Base-by-base conservation (phyloP, 306 rosid species). In the Crataegus laevigata region DNA sequence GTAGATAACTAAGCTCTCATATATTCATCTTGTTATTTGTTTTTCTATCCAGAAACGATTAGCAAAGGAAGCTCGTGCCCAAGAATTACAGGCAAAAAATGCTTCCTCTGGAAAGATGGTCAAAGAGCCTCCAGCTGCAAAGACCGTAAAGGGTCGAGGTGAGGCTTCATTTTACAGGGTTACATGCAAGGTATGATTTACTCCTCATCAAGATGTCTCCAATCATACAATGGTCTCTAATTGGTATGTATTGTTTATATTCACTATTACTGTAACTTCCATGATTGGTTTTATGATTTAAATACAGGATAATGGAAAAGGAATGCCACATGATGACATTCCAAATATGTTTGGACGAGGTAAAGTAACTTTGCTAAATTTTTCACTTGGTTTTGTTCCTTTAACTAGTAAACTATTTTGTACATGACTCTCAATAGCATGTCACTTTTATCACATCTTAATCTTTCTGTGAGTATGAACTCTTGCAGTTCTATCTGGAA, bases 291-390 rank as follows among this genome's bases (percentile, higher is more conserved):
- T 60, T 36, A 36, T 36, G 40, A 36, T 36, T 36, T 72, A 62
- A 66, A 30, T 75, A 58, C 86, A 94, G 98, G 98, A 94, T 84
- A 94, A 94, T 81, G 98, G 98, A 71, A 88, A 82, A 84, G 98
- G 98, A 87, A 94, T 94, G 98, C 89, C 96, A 22, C 97, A 94
- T 70, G 97, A 90, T 82, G 97, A 94, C 87, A 94, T 94, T 81
- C 98, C 98, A 82, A 84, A 94, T 83, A 94, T 94, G 98, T 94
- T 94, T 94, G 98, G 98, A 72, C 89, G 96, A 86, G 98, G 98
- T 94, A 63, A 66, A 69, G 75, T 82, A 82, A 73, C 78, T 70
- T 29, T 68, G 75, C 75, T 58, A 62, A 50, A 82, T 42, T 81
- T 77, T 77, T 71, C 40, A 14, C 52, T 50, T 77, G 54, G 76